Percentiles rank a stretch among this genome's conserved stretches.
These are phyloP conservation scores for Penicillium psychrosexuale DNA, from an alignment of 2,329 filamentous ascomycete species.

Conservation along the genomic window DNA sequence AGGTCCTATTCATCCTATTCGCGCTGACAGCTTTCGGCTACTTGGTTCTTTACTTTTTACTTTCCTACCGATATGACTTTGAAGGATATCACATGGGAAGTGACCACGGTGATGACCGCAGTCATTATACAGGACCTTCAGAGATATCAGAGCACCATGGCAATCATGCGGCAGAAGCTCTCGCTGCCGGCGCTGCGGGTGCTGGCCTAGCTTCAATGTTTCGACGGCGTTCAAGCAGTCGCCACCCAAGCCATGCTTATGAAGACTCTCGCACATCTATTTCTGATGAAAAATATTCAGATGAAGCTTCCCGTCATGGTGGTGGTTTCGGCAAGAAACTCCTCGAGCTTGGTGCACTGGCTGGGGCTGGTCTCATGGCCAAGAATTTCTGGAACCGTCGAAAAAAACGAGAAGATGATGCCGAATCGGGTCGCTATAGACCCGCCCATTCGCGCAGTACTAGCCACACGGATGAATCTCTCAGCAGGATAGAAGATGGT, in stretches of 20 bases:
- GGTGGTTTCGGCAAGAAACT: slow-evolving; percentile 62
- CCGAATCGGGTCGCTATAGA: slow-evolving; percentile 52
- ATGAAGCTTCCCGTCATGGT: slow-evolving; percentile 44
- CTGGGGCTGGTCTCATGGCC: slow-evolving; percentile 62
- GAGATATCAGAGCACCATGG: slow-evolving; percentile 47
- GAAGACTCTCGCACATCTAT: slow-evolving; percentile 56
- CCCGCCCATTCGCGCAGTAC: slow-evolving; percentile 50
- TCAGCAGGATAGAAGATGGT: slow-evolving; percentile 52
- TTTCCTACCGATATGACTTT: slow-evolving; percentile 66
- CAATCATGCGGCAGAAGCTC: slow-evolving; percentile 50
- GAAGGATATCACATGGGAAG: slow-evolving; percentile 50
- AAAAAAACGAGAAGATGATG: slow-evolving; percentile 52
- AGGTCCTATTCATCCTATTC: slow-evolving; percentile 79
- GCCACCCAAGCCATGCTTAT: slow-evolving; percentile 43
- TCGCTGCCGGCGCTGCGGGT: slow-evolving; percentile 50
- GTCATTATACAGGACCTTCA: slow-evolving; percentile 54
- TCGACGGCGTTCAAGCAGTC: slow-evolving; percentile 41
- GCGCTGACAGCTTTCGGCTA: slow-evolving; percentile 73
- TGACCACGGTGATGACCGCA: slow-evolving; percentile 57
- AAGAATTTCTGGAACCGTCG: slow-evolving; percentile 58
- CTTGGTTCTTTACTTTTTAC: slow-evolving; percentile 71
- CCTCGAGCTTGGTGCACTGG: slow-evolving; percentile 57
- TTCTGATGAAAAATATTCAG: slow-evolving; percentile 63
- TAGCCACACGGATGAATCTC: slow-evolving; percentile 41
- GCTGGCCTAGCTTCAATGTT: slow-evolving; percentile 56